These are phyloP conservation scores for Suillus hirtellus DNA, from an alignment of 768 basidiomycete genomes.

Conservation along the genomic window DNA sequence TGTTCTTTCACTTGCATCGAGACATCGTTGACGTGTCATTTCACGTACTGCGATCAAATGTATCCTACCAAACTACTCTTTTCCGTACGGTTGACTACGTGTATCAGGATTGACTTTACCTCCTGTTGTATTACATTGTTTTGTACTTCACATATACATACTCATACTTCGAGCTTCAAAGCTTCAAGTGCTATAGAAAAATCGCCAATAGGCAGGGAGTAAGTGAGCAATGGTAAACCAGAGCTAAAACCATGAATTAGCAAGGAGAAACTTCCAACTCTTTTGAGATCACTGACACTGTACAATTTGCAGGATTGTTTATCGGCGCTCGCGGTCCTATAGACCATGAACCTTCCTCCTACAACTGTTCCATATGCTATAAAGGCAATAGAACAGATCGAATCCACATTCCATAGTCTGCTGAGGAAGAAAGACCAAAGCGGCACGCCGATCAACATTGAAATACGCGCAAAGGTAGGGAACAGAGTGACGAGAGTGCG, in stretches of 20 bases:
- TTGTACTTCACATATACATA: too few species aligned
- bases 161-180: too few species aligned
- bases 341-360: slow-evolving; percentile 6
- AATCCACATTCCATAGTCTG: slow-evolving; percentile 9
- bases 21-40: background rate
- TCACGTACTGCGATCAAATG: background rate
- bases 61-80: too few species aligned
- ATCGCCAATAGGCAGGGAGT: slow-evolving; percentile 15
- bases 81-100: background rate
- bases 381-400: background rate
- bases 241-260: slow-evolving; percentile 1
- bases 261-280: too few species aligned
- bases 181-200: slow-evolving; percentile 9
- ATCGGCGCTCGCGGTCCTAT: slow-evolving; percentile 8
- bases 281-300: slow-evolving; percentile 6
- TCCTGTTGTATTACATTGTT: too few species aligned
- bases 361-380: slow-evolving; percentile 8
- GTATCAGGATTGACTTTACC: too few species aligned
- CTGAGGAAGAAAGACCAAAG: slow-evolving; percentile 13
- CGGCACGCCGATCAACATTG: slow-evolving; percentile 10
- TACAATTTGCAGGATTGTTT: slow-evolving; percentile 11
- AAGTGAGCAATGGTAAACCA: slow-evolving; percentile 12
- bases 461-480: slow-evolving; percentile 22
- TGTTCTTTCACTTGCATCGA: background rate
- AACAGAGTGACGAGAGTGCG: slow-evolving; percentile 38